Conservation (phyloP, 176 grass and related monocot genomes). For the Eragrostis nindensis region DNA sequence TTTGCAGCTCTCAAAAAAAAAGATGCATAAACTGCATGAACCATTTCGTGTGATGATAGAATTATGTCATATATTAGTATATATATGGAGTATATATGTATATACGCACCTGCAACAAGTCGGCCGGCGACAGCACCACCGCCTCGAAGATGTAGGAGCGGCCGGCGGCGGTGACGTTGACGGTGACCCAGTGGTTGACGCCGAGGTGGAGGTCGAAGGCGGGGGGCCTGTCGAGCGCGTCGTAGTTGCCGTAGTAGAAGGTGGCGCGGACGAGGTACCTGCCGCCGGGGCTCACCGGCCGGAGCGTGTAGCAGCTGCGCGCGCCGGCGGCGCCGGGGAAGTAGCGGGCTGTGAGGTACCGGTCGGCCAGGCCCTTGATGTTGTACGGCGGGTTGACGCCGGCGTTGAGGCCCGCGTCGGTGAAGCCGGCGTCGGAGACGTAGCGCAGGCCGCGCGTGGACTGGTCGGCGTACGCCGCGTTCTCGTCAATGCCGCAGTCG, state of each 20-base stretch:
- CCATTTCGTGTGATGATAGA: too few relatives aligned
- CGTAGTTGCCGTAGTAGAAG: constrained; percentile 64
- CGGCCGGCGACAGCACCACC: constrained; percentile 7
- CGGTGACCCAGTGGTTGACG: constrained; percentile 46
- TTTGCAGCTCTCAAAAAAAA: too few relatives aligned
- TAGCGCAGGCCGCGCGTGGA: not conserved
- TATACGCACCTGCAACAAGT: constrained; percentile 38
- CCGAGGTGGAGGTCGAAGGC: constrained; percentile 57
- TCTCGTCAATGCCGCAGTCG: constrained; percentile 40
- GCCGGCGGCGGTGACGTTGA: constrained; percentile 40
- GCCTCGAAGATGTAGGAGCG: not conserved
- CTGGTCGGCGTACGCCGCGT: constrained; percentile 1
- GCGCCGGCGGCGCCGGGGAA: constrained; percentile 30
- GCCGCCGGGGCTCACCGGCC: not conserved
- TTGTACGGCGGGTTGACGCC: constrained; percentile 31
- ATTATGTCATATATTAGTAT: too few relatives aligned
- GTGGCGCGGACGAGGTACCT: constrained; percentile 43
- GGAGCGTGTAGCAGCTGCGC: constrained; percentile 59
- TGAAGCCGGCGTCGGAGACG: constrained; percentile 44
- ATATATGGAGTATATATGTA: too few relatives aligned
- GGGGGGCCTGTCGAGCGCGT: not conserved
- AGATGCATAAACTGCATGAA: too few relatives aligned
- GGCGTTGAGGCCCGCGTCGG: constrained; percentile 34
- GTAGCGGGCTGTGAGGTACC: constrained; percentile 36
- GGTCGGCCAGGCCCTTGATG: not conserved